These are phyloP conservation scores for Cymbopogon flexuosus DNA, from an alignment of 202 grass and related monocot species.

Conservation along the genomic window DNA sequence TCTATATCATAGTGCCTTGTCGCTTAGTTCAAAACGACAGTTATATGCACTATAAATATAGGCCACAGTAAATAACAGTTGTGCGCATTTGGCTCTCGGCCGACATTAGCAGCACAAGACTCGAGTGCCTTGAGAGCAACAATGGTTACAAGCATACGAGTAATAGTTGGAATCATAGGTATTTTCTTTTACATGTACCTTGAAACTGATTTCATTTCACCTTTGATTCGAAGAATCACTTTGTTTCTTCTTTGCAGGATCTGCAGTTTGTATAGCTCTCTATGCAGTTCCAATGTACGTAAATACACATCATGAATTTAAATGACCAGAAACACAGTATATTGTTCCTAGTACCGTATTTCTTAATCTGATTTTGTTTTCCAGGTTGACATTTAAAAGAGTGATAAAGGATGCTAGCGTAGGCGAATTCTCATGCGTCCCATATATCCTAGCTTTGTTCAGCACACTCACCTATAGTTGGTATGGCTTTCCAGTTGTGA, in stretches of 20 bases:
- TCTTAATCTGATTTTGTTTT: not conserved
- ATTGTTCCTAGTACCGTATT: not conserved
- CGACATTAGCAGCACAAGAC: no score
- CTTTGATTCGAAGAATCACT: not conserved
- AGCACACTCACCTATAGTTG: slow-evolving; percentile 45
- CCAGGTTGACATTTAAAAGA: slow-evolving; percentile 56
- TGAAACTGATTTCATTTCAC: not conserved
- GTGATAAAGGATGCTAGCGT: slow-evolving; percentile 50
- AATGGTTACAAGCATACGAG: slow-evolving; percentile 21
- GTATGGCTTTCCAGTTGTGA: slow-evolving; percentile 55
- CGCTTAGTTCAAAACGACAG: not conserved
- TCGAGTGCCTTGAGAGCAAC: not conserved
- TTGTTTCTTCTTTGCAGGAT: slow-evolving; percentile 38
- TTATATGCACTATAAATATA: not conserved
- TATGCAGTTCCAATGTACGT: slow-evolving; percentile 56
- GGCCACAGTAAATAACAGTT: no score
- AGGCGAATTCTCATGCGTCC: slow-evolving; percentile 52
- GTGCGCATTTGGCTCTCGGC: not conserved
- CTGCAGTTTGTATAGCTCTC: slow-evolving; percentile 47
- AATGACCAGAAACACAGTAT: not conserved
- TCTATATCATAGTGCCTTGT: slow-evolving; percentile 1
- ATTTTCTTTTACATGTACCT: not conserved
- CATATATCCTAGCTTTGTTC: slow-evolving; percentile 41
- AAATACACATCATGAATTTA: not conserved
- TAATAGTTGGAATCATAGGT: slow-evolving; percentile 47